Evolutionary conservation across 1,284 basidiomycete genomes (phyloP), one percentile per base, ranked within the genome.

Genomic region (Fomes fomentarius): DNA sequence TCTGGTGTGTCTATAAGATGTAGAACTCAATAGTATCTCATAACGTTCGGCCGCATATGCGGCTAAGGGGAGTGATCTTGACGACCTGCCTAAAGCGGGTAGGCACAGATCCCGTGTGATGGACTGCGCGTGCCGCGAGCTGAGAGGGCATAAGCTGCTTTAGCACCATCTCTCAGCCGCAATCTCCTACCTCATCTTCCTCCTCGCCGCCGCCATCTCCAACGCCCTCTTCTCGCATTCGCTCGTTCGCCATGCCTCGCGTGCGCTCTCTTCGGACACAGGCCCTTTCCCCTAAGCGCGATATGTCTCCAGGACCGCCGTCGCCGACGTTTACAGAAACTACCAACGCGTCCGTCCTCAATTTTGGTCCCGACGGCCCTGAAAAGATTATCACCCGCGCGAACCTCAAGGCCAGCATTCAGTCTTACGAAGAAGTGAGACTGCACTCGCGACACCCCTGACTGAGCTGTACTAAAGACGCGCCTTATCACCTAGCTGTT

Each of bases 291-390:
- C 66, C 69, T 19, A 82, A 75, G 62, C 80, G 76, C 56, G 74
- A 73, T 56, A 70, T 74, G 3, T 81, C 83, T 3, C 80, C 83
- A 43, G 73, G 82, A 21, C 85, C 89, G 21, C 85, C 89, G 4
- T 93, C 90, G 25, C 90, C 90, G 42, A 91, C 91, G 2, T 91
- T 88, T 73, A 88, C 89, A n/a, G 90, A 92, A 35, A 78, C 83
- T 28, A 93, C 91, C 25, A 84, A 88, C 68, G 86, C 78, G 42
- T 91, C 89, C 22, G 84, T 80, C 42, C 81, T 89, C 74, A 82
- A 85, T 68, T 89, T 88, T 69, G 88, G 85, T 41, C 74, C 76
- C 43, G 76, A 84, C 64, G 89, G 89, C 14, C 88, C 87, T 46
- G 76, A 84, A 60, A 89, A 91, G 76, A 87, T 95, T 54, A 93